phyloP scores from a whole-genome alignment of 768 basidiomycete species.

The Termitomyces sp. region DNA sequence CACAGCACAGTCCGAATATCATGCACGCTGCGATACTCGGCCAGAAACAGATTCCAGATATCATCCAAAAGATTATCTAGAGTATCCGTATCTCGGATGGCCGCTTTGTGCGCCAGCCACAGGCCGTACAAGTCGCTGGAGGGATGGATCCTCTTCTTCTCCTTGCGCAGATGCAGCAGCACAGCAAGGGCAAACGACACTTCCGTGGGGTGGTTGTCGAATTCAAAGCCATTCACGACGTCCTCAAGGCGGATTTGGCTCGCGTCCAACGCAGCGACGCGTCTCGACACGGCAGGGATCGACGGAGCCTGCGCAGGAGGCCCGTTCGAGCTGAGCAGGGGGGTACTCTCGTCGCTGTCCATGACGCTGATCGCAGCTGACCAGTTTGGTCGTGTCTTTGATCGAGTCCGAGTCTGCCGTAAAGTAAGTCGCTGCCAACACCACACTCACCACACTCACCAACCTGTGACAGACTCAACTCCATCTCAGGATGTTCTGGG shows the following conservation, averaged over 20 bases:
- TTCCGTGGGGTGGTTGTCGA: conserved; percentile 13
- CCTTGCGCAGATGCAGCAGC: conserved; percentile 28
- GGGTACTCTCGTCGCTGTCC: conserved; percentile 16
- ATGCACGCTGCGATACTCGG: conserved; percentile 27
- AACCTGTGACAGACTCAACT: background rate
- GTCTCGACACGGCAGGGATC: conserved; percentile 13
- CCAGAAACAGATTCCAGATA: conserved; percentile 39
- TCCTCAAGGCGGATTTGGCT: conserved; percentile 17
- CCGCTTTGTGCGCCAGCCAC: conserved; percentile 29
- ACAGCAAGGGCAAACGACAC: conserved; percentile 26
- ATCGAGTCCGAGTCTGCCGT: too few relatives aligned
- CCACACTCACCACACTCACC: conserved; percentile 1
- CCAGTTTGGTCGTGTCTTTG: conserved; percentile 58
- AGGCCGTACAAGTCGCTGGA: conserved; percentile 33
- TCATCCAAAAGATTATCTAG: conserved; percentile 27
- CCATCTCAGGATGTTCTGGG: conserved; percentile 84
- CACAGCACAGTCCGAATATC: conserved; percentile 48
- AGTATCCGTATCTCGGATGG: conserved; percentile 18
- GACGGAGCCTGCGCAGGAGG: conserved; percentile 3
- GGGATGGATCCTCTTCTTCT: conserved; percentile 11
- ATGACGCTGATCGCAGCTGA: background rate
- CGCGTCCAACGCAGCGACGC: conserved; percentile 15
- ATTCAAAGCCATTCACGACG: conserved; percentile 10
- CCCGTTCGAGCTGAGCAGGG: conserved; percentile 10
- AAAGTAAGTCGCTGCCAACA: conserved; percentile 47